A percentile compares a stretch with the other conserved stretches of the same genome.
phyloP scores from a whole-genome alignment of 192 early-diverging fungal species.

The Helicostylum pulchrum region DNA sequence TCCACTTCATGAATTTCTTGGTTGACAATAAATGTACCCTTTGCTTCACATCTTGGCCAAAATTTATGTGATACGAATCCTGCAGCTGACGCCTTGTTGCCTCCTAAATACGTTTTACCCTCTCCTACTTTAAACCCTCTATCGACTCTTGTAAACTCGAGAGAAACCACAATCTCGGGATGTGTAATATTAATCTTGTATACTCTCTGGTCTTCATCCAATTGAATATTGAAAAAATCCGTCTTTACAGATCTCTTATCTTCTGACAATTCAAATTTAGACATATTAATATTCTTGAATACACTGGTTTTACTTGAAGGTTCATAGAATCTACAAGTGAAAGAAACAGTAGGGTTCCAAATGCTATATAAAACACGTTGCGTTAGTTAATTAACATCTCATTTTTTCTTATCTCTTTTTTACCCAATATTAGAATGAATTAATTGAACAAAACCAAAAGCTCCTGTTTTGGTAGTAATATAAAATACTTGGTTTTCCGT shows the following conservation, averaged over 20 bases:
- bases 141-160: slow-evolving; percentile 66
- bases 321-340: slow-evolving; percentile 72
- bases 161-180: slow-evolving; percentile 61
- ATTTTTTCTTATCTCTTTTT: slow-evolving; percentile 7
- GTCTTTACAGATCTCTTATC: slow-evolving; percentile 75
- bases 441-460: slow-evolving; percentile 84
- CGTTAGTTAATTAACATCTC: neutral
- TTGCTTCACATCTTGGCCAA: slow-evolving; percentile 74
- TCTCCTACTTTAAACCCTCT: slow-evolving; percentile 81
- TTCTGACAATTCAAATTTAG: slow-evolving; percentile 65
- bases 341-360: slow-evolving; percentile 64
- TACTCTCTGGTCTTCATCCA: slow-evolving; percentile 41
- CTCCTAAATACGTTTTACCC: slow-evolving; percentile 74
- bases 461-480: slow-evolving; percentile 67
- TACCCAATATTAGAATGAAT: slow-evolving; percentile 85
- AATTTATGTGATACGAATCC: slow-evolving; percentile 77
- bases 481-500: slow-evolving; percentile 93
- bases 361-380: slow-evolving; percentile 11
- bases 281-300: slow-evolving; percentile 69
- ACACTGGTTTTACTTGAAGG: slow-evolving; percentile 61
- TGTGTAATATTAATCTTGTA: slow-evolving; percentile 55
- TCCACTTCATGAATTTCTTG: slow-evolving; percentile 61
- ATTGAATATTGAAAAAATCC: slow-evolving; percentile 68
- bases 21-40: slow-evolving; percentile 70
- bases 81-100: slow-evolving; percentile 41